Evolutionary conservation across 176 grass and related monocot species (phyloP).

Genomic region (Oryza punctata): DNA sequence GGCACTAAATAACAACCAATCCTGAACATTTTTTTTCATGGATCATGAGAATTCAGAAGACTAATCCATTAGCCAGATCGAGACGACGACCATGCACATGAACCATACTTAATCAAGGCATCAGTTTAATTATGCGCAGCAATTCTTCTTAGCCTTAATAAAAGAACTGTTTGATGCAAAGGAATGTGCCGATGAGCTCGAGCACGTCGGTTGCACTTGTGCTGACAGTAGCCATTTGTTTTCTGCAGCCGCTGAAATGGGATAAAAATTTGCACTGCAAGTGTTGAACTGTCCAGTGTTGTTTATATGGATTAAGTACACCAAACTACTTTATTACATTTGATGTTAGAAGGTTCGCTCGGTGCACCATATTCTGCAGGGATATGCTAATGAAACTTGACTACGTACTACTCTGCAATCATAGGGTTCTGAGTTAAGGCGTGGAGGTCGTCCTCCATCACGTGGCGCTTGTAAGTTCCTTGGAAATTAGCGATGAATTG

Average conservation of each 20-base stretch:
- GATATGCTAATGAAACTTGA: neutral
- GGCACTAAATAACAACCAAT: neutral
- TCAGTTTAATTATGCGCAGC: neutral
- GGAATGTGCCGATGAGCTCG: neutral
- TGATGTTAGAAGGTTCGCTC: constrained; percentile 38
- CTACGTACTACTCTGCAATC: neutral
- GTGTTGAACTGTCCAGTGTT: neutral
- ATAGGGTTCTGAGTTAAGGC: too few species aligned
- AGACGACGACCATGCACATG: constrained; percentile 30
- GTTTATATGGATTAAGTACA: constrained; percentile 46
- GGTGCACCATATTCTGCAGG: neutral
- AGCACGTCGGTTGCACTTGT: constrained; percentile 19
- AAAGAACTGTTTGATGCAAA: constrained; percentile 30
- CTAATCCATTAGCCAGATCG: constrained; percentile 21
- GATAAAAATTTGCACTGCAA: neutral
- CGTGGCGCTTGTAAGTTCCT: too few species aligned
- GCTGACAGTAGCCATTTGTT: constrained; percentile 13
- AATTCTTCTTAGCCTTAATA: neutral
- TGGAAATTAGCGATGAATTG: too few species aligned
- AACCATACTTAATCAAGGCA: neutral
- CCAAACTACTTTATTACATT: constrained; percentile 28
- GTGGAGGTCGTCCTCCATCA: too few species aligned
- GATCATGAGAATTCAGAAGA: constrained; percentile 12
- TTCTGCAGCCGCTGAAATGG: constrained; percentile 19
- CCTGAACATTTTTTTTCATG: neutral